Base-by-base conservation (phyloP, 2,329 filamentous ascomycete species). In the Rhinocladiella similis region DNA sequence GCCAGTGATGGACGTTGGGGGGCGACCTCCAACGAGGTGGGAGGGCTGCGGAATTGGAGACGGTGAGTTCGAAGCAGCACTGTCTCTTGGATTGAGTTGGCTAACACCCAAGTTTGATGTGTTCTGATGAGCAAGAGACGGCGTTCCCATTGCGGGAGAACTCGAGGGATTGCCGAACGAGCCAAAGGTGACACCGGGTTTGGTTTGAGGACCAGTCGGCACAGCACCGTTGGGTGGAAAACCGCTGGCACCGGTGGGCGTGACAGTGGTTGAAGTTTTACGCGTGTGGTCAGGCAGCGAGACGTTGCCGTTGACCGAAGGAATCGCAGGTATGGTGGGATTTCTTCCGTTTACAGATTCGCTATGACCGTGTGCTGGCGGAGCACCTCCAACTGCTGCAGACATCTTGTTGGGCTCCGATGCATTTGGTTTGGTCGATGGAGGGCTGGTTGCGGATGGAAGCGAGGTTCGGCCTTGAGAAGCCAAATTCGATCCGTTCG, bases 261-360 rank as follows among this genome's bases (percentile, higher is more conserved):
- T 91, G 79, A 97, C 96, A 68, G 92, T 96, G 68, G 96, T 88
- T 16, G 93, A 96, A 63, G 86, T 86, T 77, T 96, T 96, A 71
- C 91, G 85, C 70, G 80, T 83, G 78, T 97, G 92, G 66, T 91
- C 87, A 66, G 80, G 79, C 53, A 80, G 74, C 48, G 73, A 68
- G 46, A 72, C 68, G 39, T 72, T 70, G 68, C 90, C 90, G 83
- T 95, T 94, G 60, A 81, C 74, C 56, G 74, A 72, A 65, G 87
- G 86, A 66, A 89, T 80, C 70, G 86, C 85, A 54, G 64, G 60
- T 63, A 63, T 61, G 86, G 86, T 74, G 82, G 82, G 73, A 47
- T 62, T 66, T 61, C 61, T 61, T 49, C 64, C 65, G 53, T 66
- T 67, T 53, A 66, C 56, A 39, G 65, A 65, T 39, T 64, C 57